Base-by-base conservation (phyloP, 2,329 filamentous ascomycete species). In the Xylaria sp. region DNA sequence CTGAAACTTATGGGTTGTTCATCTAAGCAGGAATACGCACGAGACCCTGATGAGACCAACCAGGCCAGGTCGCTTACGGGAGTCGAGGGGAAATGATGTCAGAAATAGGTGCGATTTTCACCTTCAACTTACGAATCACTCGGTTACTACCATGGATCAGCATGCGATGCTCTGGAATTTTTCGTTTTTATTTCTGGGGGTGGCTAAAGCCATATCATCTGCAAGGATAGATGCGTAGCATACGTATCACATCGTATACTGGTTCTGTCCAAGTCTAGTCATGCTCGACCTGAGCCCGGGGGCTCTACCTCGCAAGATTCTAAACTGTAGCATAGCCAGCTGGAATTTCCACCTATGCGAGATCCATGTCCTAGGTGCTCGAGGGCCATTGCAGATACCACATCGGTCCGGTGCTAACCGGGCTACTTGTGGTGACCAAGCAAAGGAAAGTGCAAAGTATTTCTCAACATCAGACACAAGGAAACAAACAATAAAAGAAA, bases 371-470 rank as follows among this genome's bases (percentile, higher is more conserved):
- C 64, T 30, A 61, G 60, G 63, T 59, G 48, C 59, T 61, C 62
- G 51, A 51, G 34, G 58, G 57, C 60, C 39, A 54, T 67, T 60
- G 61, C 62, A 58, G 59, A 67, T 57, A 69, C 59, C 61, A 61
- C 50, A 21, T 56, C 45, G 27, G 57, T 67, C 57, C 39, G 64
- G 7, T 51, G 48, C 42, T 34, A 51, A 65, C 58, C 47, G 61
- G 61, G 65, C 69, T 72, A 70, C 69, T 42, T 61, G 62, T 73
- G 70, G 61, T 74, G 74, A 74, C 70, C 73, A 75, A 73, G 68
- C 66, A 72, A 76, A 74, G 69, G 73, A 75, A 75, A 73, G 65
- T 71, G 74, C 72, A 75, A 42, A 75, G 72, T 73, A 73, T 74
- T 69, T 74, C 69, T 73, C 69, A 72, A 72, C 72, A 74, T 73